Evolutionary conservation across 2,329 filamentous ascomycete genomes (phyloP), one percentile per base, ranked within the genome.

Genomic region (Phialemoniopsis sp.): DNA sequence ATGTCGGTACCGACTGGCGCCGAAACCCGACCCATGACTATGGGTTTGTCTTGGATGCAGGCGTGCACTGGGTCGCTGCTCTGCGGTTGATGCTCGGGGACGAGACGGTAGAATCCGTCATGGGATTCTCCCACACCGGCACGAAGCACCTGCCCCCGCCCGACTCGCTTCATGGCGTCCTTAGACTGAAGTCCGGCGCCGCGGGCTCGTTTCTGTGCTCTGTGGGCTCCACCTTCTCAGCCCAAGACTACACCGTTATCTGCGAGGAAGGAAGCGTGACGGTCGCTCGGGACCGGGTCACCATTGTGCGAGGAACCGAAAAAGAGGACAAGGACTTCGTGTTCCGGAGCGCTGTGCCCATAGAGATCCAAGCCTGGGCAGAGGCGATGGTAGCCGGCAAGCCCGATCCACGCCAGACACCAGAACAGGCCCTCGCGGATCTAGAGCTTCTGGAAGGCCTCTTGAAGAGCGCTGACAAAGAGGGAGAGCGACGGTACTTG

Each of bases 21-120:
- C 83, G 82, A 57, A 72, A 64, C 40, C 85, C 86, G 2, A 68
- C 75, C 37, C 76, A 87, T 55, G 84, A 89, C 59, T 86, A 86
- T 39, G 86, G 87, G 0, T 89, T 89, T 55, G 58, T 89, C 39
- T 73, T 90, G 3, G 86, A 90, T 52, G 84, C 78, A 12, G 86
- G 87, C 32, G 83, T 90, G 19, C 87, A 90, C 59, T 82, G 78
- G 44, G 67, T 81, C 8, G 85, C 85, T 8, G 80, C 64, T 0
- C 69, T 82, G 37, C 68, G 85, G n/a, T 57, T 76, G 28, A 54
- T 90, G 32, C 63, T 89, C 3, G 66, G 68, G 14, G 57, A 72
- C 34, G 61, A 68, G 8, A 26, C 21, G 21, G 63, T 75, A 19
- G 58, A 62, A 12, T 64, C 60, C 28, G 59, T 84, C 4, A 65